These are phyloP conservation scores for Hypoxylon sp. DNA, from an alignment of 2,329 filamentous ascomycete genomes.

Conservation along the genomic window DNA sequence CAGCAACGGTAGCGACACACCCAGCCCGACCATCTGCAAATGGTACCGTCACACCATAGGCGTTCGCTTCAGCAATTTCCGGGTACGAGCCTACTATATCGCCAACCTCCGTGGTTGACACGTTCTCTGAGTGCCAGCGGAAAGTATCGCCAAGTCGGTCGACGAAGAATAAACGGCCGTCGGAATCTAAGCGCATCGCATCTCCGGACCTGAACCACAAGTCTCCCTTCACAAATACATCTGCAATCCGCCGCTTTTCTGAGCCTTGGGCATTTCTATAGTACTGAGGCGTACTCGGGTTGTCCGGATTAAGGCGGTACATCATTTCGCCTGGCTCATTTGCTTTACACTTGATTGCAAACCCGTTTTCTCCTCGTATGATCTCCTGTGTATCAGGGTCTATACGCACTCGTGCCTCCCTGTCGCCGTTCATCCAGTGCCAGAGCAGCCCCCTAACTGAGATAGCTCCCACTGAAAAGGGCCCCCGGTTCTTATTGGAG, in stretches of 20 bases:
- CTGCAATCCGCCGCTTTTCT: conserved; percentile 71
- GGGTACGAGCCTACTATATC: conserved; percentile 59
- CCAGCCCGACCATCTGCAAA: conserved; percentile 62
- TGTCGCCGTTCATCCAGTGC: conserved; percentile 66
- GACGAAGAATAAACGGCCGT: conserved; percentile 77
- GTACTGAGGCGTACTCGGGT: conserved; percentile 70
- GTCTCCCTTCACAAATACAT: conserved; percentile 77
- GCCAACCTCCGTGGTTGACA: conserved; percentile 62
- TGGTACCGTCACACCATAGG: conserved; percentile 61
- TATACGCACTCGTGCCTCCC: conserved; percentile 75
- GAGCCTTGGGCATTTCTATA: conserved; percentile 73
- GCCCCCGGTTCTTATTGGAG: conserved; percentile 70
- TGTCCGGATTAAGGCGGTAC: conserved; percentile 66
- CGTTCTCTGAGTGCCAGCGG: conserved; percentile 71
- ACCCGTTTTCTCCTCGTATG: conserved; percentile 73
- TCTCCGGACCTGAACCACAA: conserved; percentile 79
- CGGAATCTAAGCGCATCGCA: conserved; percentile 69
- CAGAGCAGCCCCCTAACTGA: conserved; percentile 77
- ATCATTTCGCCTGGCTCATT: conserved; percentile 81
- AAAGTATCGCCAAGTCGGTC: conserved; percentile 81
- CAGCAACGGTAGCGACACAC: conserved; percentile 58
- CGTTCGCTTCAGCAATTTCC: conserved; percentile 60
- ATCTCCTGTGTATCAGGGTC: conserved; percentile 78
- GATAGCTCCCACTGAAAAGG: conserved; percentile 73
- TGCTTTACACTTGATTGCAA: conserved; percentile 72